These are phyloP conservation scores for Musa schizocarpa DNA, from an alignment of 176 grass and related monocot genomes.

Conservation along the genomic window DNA sequence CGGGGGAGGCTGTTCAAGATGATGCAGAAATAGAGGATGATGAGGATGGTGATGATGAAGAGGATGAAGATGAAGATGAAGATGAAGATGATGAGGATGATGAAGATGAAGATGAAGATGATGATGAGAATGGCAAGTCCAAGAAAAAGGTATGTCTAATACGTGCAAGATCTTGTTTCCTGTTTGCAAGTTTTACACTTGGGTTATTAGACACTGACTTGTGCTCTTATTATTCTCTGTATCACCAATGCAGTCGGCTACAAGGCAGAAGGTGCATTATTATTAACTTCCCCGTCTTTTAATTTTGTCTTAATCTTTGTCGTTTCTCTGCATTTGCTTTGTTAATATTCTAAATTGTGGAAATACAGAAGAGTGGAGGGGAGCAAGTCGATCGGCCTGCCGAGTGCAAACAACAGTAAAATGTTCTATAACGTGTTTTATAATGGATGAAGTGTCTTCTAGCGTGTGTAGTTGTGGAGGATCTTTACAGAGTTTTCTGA, in stretches of 20 bases:
- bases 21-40: background rate
- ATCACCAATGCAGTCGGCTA: background rate
- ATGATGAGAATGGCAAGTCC: background rate
- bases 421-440: background rate
- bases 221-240: background rate
- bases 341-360: background rate
- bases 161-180: too few species aligned
- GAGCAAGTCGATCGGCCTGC: slow-evolving; percentile 2
- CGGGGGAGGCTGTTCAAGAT: slow-evolving; percentile 10
- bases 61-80: slow-evolving; percentile 6
- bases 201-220: background rate
- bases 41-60: background rate
- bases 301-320: background rate
- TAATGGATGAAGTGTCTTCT: too few species aligned
- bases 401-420: slow-evolving; percentile 18
- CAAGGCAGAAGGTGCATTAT: background rate
- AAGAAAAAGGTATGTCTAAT: background rate
- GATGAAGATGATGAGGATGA: slow-evolving; percentile 5
- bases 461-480: too few species aligned
- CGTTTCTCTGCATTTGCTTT: background rate
- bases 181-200: background rate
- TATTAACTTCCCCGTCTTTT: background rate
- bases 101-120: background rate
- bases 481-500: too few species aligned
- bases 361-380: slow-evolving; percentile 7